Conservation (phyloP, 345 rosid genomes). For the Jatropha curcas region DNA sequence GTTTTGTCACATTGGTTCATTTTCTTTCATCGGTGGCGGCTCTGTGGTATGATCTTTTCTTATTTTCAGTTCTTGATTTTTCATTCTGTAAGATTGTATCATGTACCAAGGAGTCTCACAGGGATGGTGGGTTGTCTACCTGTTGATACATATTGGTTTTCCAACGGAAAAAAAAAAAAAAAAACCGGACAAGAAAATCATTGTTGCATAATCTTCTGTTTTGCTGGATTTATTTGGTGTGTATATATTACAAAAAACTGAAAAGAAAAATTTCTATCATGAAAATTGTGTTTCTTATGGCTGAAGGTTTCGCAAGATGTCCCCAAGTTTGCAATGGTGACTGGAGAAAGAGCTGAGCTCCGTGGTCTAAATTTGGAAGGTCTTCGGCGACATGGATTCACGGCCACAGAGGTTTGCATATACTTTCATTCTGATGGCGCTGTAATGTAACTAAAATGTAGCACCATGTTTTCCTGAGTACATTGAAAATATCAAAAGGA, state of each 20-base stretch:
- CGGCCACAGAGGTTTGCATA: constrained; percentile 53
- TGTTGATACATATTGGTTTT: background rate
- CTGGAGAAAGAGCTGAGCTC: constrained; percentile 89
- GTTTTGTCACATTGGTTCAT: constrained; percentile 78
- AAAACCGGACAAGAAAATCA: background rate
- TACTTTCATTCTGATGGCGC: constrained; percentile 9
- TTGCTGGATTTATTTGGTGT: background rate
- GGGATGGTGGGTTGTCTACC: background rate
- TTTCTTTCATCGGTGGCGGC: constrained; percentile 88
- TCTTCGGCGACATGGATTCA: constrained; percentile 76
- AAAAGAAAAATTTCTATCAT: background rate
- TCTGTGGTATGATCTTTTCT: constrained; percentile 64
- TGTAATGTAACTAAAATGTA: background rate
- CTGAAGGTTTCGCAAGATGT: constrained; percentile 89
- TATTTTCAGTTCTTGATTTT: constrained; percentile 2
- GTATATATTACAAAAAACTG: background rate
- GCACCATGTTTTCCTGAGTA: background rate
- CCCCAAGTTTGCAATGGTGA: constrained; percentile 84
- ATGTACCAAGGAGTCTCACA: background rate
- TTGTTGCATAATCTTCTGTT: background rate
- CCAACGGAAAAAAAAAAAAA: background rate
- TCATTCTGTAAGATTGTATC: background rate
- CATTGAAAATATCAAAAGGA: background rate
- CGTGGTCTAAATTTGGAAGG: constrained; percentile 91
- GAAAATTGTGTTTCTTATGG: background rate